These are phyloP conservation scores for Petunia hybrid DNA, from an alignment of 305 asterid genomes.

Conservation along the genomic window DNA sequence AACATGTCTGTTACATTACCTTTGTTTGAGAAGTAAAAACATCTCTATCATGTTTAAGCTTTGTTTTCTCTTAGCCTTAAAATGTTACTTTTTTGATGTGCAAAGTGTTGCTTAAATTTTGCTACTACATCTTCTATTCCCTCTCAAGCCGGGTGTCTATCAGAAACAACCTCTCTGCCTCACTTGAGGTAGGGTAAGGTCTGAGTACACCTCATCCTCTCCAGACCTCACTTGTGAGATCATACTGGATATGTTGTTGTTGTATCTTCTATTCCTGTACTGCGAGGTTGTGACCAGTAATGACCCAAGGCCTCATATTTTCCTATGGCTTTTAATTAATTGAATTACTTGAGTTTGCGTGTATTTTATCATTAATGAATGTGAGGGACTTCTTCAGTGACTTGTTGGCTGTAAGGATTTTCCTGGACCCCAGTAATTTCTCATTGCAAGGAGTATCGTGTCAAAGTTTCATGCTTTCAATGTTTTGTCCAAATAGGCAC, in stretches of 20 bases:
- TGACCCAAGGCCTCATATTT: not conserved
- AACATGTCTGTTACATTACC: no score
- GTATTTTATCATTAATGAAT: not conserved
- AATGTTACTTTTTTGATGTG: constrained; percentile 8
- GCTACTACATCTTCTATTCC: not conserved
- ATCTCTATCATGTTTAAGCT: not conserved
- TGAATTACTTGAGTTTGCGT: constrained; percentile 8
- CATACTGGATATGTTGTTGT: no score
- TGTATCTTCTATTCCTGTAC: not conserved
- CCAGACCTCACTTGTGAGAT: no score
- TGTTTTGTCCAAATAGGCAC: not conserved
- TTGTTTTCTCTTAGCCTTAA: not conserved
- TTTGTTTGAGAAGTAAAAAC: not conserved
- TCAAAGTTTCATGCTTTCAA: not conserved
- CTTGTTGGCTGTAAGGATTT: not conserved
- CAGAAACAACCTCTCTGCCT: no score
- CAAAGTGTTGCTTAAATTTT: constrained; percentile 28
- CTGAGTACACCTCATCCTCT: no score
- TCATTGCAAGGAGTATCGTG: not conserved
- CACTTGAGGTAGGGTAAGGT: no score
- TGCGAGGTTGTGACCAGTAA: not conserved
- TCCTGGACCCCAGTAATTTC: not conserved
- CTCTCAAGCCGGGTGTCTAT: no score
- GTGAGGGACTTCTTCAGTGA: constrained; percentile 14
- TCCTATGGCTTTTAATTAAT: constrained; percentile 8